Evolutionary conservation across 2,329 filamentous ascomycete genomes (phyloP).

Genomic region (Fusarium falciforme): DNA sequence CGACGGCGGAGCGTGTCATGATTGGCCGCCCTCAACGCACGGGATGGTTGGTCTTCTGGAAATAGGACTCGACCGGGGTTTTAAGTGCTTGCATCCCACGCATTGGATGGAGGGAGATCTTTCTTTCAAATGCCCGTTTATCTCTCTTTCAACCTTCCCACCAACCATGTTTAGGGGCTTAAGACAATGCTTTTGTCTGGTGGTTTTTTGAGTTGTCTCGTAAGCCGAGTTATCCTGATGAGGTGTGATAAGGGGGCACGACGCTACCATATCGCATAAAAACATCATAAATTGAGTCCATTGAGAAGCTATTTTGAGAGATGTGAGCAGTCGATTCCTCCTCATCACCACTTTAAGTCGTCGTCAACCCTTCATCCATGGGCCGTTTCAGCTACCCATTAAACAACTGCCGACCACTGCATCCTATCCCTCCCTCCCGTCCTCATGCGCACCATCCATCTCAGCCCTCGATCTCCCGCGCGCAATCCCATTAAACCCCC

Average conservation of each 20-base stretch:
- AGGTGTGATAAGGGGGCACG: neutral
- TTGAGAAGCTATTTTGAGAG: neutral
- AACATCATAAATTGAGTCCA: neutral
- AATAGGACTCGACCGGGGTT: constrained; percentile 39
- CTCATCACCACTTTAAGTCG: neutral
- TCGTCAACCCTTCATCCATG: neutral
- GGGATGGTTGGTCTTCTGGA: constrained; percentile 19
- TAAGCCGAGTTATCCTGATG: neutral
- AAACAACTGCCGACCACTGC: constrained; percentile 20
- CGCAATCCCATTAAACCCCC: neutral
- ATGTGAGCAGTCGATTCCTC: constrained; percentile 2
- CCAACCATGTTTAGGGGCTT: neutral
- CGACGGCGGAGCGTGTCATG: constrained; percentile 8
- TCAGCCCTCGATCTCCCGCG: constrained; percentile 1
- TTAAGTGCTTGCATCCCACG: constrained; percentile 43
- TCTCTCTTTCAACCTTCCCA: neutral
- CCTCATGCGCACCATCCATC: neutral
- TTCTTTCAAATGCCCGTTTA: neutral
- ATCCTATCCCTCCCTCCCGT: neutral
- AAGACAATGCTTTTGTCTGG: neutral
- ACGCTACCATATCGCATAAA: neutral
- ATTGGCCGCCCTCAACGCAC: constrained; percentile 29
- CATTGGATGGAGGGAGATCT: neutral
- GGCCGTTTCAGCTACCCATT: constrained; percentile 2
- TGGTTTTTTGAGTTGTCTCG: neutral